A percentile compares a stretch with the other conserved stretches of the same genome.
phyloP scores from a whole-genome alignment of 768 basidiomycete species.

The Mycena alexandri region DNA sequence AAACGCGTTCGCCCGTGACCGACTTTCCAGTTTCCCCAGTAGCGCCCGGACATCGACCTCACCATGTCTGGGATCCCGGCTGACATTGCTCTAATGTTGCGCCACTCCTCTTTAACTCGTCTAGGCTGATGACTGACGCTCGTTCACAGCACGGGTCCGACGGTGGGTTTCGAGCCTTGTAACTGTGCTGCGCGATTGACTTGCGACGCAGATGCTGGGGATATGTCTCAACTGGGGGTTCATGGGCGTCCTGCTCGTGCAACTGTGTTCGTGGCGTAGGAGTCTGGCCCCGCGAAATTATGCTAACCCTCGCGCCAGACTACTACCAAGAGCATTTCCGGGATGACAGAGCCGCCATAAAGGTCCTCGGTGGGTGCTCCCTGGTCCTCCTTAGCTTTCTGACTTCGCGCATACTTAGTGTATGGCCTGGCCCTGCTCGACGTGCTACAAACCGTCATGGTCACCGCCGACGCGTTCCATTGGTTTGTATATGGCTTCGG shows the following conservation, averaged over 20 bases:
- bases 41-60: neutral
- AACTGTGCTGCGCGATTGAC: neutral
- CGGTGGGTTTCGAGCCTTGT: slow-evolving; percentile 1
- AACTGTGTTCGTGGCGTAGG: slow-evolving; percentile 3
- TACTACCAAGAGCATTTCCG: slow-evolving; percentile 21
- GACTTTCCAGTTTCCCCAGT: neutral
- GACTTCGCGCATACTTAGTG: slow-evolving; percentile 22
- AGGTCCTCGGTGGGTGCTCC: slow-evolving; percentile 20
- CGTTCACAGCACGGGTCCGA: slow-evolving; percentile 20
- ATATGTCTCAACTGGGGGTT: slow-evolving; percentile 33
- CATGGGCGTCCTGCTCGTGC: slow-evolving; percentile 22
- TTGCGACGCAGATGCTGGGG: slow-evolving; percentile 15
- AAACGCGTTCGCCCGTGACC: neutral
- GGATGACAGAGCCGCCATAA: slow-evolving; percentile 12
- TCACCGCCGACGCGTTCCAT: slow-evolving; percentile 41
- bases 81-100: slow-evolving; percentile 26
- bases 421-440: slow-evolving; percentile 40
- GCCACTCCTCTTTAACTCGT: neutral
- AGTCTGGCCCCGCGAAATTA: neutral
- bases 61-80: slow-evolving; percentile 21
- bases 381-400: neutral
- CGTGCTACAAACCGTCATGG: slow-evolving; percentile 33
- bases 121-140: neutral
- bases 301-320: neutral
- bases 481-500: slow-evolving; percentile 44